Conservation (phyloP, 1,139 yeast genomes). For the Diutina sp. region DNA sequence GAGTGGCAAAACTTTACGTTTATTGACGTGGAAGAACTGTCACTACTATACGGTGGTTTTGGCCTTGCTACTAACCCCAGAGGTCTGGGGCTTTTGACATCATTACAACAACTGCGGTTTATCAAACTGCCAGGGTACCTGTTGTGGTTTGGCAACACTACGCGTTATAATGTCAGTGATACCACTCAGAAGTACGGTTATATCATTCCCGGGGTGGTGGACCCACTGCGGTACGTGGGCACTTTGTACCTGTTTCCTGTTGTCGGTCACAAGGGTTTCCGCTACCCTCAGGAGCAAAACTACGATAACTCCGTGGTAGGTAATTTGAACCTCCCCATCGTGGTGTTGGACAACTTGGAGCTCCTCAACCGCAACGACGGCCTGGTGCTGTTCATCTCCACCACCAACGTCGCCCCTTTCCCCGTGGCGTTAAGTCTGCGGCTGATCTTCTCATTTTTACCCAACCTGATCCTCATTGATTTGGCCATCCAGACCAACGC, state of each 20-base stretch:
- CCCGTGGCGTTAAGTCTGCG: conserved; percentile 59
- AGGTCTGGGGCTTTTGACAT: conserved; percentile 29
- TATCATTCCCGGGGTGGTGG: conserved; percentile 49
- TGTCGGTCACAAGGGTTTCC: conserved; percentile 24
- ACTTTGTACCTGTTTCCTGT: conserved; percentile 34
- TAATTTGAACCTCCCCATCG: conserved; percentile 29
- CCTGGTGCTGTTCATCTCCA: conserved; percentile 20
- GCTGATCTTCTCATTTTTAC: conserved; percentile 39
- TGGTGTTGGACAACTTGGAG: conserved; percentile 41
- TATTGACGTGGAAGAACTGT: background rate
- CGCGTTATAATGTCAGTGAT: background rate
- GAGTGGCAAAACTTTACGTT: background rate
- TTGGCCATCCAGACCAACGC: conserved; percentile 71
- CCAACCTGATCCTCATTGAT: conserved; percentile 44
- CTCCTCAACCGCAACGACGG: conserved; percentile 30
- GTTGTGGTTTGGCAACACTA: conserved; percentile 25
- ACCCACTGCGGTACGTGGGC: conserved; percentile 31
- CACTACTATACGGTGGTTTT: conserved; percentile 32
- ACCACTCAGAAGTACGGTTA: conserved; percentile 16
- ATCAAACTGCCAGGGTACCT: conserved; percentile 44
- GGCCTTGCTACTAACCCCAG: conserved; percentile 39
- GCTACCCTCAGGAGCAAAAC: conserved; percentile 3
- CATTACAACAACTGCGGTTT: conserved; percentile 16
- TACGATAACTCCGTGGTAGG: conserved; percentile 7
- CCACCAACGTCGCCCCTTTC: conserved; percentile 13